phyloP scores from a whole-genome alignment of 1,284 basidiomycete genomes.

The Cryptococcus hybrid region DNA sequence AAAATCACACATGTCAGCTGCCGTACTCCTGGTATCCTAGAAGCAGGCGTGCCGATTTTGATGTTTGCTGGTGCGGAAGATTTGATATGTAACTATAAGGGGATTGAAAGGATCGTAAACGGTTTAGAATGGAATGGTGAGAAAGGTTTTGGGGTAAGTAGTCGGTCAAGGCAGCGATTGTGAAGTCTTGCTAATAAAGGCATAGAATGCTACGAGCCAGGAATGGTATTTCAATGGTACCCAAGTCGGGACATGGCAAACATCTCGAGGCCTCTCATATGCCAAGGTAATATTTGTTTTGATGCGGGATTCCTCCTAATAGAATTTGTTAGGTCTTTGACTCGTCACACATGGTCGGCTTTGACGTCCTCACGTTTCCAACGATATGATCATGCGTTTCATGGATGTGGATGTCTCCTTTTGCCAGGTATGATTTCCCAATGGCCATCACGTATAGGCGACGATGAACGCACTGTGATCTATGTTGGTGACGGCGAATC shows the following conservation, averaged over 20 bases:
- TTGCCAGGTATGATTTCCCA: constrained; percentile 70
- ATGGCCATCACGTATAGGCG: constrained; percentile 42
- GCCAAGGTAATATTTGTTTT: constrained; percentile 61
- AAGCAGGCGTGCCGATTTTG: constrained; percentile 73
- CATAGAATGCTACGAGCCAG: constrained; percentile 66
- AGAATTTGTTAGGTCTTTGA: constrained; percentile 48
- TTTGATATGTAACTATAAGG: constrained; percentile 92
- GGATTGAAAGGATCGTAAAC: constrained; percentile 81
- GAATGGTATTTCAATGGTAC: constrained; percentile 76
- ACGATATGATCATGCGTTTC: constrained; percentile 98
- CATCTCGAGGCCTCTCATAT: constrained; percentile 87
- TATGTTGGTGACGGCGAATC: constrained; percentile 27
- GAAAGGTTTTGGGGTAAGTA: constrained; percentile 76
- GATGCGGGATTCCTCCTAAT: background rate
- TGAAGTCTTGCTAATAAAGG: background rate
- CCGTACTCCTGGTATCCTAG: constrained; percentile 70
- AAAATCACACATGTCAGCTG: constrained; percentile 67
- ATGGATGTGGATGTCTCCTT: constrained; percentile 83
- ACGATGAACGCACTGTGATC: constrained; percentile 35
- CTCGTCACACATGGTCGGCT: constrained; percentile 90
- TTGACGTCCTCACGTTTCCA: constrained; percentile 79
- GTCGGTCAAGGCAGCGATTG: background rate
- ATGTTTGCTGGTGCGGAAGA: constrained; percentile 96
- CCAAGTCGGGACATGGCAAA: constrained; percentile 86
- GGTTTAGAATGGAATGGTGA: constrained; percentile 79